Base-by-base conservation (phyloP, 495 filamentous ascomycete species). In the Emericellopsis terricola region DNA sequence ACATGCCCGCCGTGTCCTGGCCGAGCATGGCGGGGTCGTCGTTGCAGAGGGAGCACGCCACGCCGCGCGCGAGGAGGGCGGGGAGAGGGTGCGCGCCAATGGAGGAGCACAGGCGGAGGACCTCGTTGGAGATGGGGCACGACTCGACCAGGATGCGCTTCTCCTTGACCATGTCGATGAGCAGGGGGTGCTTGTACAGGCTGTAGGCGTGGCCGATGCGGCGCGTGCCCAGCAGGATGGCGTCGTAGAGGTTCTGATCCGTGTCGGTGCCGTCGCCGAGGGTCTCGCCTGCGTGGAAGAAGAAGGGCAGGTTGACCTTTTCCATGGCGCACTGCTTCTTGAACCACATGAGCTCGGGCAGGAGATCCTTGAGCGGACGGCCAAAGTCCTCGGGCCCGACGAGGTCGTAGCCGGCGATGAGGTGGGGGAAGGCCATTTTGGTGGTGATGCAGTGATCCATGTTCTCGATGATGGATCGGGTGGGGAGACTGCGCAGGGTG, bases 281-380 rank as follows among this genome's bases (percentile, higher is more conserved):
- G 26, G 66, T 76, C 50, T 92, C 84, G 19, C 86, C 89, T 2
- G 86, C 89, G 45, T 92, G 85, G 52, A 97, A 86, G 60, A 87
- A 89, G 56, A 93, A 91, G 2, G 89, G 89, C n/a, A 97, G 76
- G 15, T 89, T 71, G 19, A 93, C 65, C 6, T 65, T 73, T 48
- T 83, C 74, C 45, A 80, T 68, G 8, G 68, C 66, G 48, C 86
- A 94, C 33, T 70, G 68, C 46, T 87, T 87, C 23, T 73, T 73
- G 61, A 96, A 94, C 81, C 81, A 94, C 45, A 94, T 84, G 1
- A 96, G 55, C 34, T 91, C 68, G 0, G 86, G 84, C 0, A 83
- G 65, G 2, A 91, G 58, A 42, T 86, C 78, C 18, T 64, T 65
- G 7, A 94, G 70, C 1, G 83, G 61, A 26, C 81, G 64, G 4